Evolutionary conservation across 331 rosid species (phyloP).

Genomic region (Malus hybrid): DNA sequence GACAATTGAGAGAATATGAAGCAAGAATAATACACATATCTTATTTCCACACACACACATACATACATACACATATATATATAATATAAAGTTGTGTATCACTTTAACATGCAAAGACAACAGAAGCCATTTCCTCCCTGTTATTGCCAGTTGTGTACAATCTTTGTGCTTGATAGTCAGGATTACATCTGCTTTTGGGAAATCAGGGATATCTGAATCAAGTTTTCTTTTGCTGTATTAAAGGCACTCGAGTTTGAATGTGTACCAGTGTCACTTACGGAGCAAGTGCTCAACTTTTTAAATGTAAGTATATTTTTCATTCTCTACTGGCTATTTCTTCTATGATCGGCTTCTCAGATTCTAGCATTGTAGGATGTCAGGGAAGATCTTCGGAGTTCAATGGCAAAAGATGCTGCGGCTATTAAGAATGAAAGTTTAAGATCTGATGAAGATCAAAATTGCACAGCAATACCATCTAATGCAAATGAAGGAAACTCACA

Average conservation of each 20-base stretch:
- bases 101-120: neutral
- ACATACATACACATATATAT: too few relatives aligned
- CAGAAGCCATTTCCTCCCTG: neutral
- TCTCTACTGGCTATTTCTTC: slow-evolving; percentile 4
- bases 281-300: slow-evolving; percentile 66
- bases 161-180: neutral
- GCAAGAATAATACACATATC: neutral
- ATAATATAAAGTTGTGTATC: neutral
- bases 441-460: slow-evolving; percentile 33
- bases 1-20: neutral
- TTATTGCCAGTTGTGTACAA: neutral
- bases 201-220: slow-evolving; percentile 3
- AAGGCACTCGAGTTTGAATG: slow-evolving; percentile 90
- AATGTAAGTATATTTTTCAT: slow-evolving; percentile 51
- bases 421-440: slow-evolving; percentile 76
- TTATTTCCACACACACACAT: neutral
- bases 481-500: slow-evolving; percentile 26
- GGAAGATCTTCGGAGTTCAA: slow-evolving; percentile 78
- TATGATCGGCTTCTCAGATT: slow-evolving; percentile 4
- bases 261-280: slow-evolving; percentile 83
- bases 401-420: slow-evolving; percentile 75
- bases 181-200: neutral
- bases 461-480: slow-evolving; percentile 16
- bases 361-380: slow-evolving; percentile 51
- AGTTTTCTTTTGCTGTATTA: slow-evolving; percentile 6